Conservation (phyloP, 768 basidiomycete species). For the Pleurotus eryngii region DNA sequence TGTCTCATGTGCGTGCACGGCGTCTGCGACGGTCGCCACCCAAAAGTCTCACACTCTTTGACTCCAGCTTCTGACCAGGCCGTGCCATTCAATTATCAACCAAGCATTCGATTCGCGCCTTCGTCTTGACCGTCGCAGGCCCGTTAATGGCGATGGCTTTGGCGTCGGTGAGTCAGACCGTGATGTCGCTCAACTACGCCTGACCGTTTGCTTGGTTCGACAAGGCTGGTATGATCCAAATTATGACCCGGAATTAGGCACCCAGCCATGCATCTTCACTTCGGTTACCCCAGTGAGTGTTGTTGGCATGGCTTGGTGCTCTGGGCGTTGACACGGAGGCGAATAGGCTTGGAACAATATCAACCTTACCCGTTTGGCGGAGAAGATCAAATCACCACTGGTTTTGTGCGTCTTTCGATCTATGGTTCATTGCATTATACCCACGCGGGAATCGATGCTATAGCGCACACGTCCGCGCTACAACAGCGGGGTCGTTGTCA, state of each 20-base stretch:
- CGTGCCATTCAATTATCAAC: slow-evolving; percentile 95
- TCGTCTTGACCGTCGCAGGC: slow-evolving; percentile 73
- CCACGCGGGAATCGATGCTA: not conserved
- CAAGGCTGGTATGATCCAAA: slow-evolving; percentile 93
- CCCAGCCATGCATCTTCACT: slow-evolving; percentile 93
- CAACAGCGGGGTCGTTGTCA: slow-evolving; percentile 88
- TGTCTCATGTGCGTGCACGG: slow-evolving; percentile 62
- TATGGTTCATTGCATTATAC: slow-evolving; percentile 5
- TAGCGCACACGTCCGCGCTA: slow-evolving; percentile 90
- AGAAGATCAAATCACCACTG: slow-evolving; percentile 94
- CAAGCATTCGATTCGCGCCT: slow-evolving; percentile 95
- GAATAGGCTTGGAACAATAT: slow-evolving; percentile 92
- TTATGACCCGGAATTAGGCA: slow-evolving; percentile 78
- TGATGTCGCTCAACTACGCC: not conserved
- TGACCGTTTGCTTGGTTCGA: not conserved
- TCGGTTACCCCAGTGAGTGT: slow-evolving; percentile 81
- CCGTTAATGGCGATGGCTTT: slow-evolving; percentile 96
- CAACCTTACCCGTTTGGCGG: slow-evolving; percentile 89
- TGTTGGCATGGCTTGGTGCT: not conserved
- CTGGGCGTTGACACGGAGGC: not conserved
- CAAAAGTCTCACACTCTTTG: too few relatives aligned
- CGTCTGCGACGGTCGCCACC: not conserved
- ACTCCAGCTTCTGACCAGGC: slow-evolving; percentile 79
- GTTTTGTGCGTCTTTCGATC: slow-evolving; percentile 69
- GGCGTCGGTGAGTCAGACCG: slow-evolving; percentile 69